phyloP scores from a whole-genome alignment of 2,329 filamentous ascomycete species.

The Venturia nashicola region DNA sequence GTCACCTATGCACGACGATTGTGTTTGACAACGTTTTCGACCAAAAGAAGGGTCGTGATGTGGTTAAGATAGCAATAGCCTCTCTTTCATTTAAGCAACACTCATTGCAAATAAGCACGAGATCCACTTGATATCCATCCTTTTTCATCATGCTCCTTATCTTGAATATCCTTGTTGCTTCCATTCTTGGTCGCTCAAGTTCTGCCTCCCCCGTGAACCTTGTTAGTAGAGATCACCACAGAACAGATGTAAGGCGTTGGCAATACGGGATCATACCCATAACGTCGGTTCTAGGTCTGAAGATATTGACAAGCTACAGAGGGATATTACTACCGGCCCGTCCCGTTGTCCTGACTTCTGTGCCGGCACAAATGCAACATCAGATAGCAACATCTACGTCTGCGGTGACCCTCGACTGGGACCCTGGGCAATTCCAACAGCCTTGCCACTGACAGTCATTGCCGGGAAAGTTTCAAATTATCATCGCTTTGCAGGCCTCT shows the following conservation, averaged over 20 bases:
- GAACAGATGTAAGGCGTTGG: background rate
- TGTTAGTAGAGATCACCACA: background rate
- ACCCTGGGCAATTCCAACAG: constrained; percentile 21
- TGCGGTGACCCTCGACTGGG: constrained; percentile 21
- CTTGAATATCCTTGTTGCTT: background rate
- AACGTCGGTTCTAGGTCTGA: background rate
- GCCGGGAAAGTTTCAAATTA: constrained; percentile 21
- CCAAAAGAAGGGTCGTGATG: background rate
- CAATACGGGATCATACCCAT: background rate
- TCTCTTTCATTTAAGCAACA: background rate
- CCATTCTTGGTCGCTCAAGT: background rate
- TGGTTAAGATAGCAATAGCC: too few relatives aligned
- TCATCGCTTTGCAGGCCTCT: constrained; percentile 27
- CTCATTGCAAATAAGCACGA: background rate
- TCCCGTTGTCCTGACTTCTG: constrained; percentile 10
- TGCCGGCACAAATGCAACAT: constrained; percentile 10
- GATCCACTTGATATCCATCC: background rate
- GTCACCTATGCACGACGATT: background rate
- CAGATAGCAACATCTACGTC: constrained; percentile 9
- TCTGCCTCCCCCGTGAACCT: background rate
- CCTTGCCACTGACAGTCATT: constrained; percentile 22
- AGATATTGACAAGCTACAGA: background rate
- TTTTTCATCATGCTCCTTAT: background rate
- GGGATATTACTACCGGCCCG: background rate
- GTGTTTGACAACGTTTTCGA: background rate